Base-by-base conservation (phyloP, 139 green algal species). In the Picocystis salinarum region DNA sequence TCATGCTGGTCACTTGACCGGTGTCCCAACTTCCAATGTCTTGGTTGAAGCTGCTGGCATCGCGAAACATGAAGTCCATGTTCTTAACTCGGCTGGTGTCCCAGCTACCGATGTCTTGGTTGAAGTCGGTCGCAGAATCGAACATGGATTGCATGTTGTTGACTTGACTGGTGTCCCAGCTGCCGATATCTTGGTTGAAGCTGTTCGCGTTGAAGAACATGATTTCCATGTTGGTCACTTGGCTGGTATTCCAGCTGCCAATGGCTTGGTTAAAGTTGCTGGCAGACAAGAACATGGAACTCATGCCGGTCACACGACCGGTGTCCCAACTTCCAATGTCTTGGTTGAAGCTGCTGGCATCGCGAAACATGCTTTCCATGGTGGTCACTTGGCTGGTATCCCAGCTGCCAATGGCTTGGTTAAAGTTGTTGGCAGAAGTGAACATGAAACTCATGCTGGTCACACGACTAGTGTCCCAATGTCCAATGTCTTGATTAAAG, bases 401-500 rank as follows among this genome's bases (percentile, higher is more conserved):
- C 46, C 46, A 54, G n/a, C 7, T 36, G 46, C 6, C n/a, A 18
- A 54, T 48, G 12, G 40, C 44, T 12, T 46, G 23, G 6, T 48
- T 50, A 23, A 50, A 50, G 6, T 40, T 40, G 10, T 39, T 6
- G 5, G 46, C 46, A 18, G 39, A 18, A 17, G 37, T 6, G 36
- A 54, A 54, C 46, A 54, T 52, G 29, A 15, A 19, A 10, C 15
- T 55, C 46, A 54, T 54, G 46, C 46, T 34, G 1, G 15, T 54
- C 13, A 54, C 46, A 17, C n/a, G 19, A 7, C 18, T 36, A 11
- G 37, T 55, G 11, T 54, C 13, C 46, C 46, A 54, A n/a, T 9
- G 13, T 33, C 6, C n/a, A 18, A 54, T 48, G 12, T 50, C 44
- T 12, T 46, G 23, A 6, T 48, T 50, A 23, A 50, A 50, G 6